Percentiles rank a stretch among this genome's conserved stretches.
These are phyloP conservation scores for Gardenia jasminoides DNA, from an alignment of 257 asterid genomes.

Conservation along the genomic window DNA sequence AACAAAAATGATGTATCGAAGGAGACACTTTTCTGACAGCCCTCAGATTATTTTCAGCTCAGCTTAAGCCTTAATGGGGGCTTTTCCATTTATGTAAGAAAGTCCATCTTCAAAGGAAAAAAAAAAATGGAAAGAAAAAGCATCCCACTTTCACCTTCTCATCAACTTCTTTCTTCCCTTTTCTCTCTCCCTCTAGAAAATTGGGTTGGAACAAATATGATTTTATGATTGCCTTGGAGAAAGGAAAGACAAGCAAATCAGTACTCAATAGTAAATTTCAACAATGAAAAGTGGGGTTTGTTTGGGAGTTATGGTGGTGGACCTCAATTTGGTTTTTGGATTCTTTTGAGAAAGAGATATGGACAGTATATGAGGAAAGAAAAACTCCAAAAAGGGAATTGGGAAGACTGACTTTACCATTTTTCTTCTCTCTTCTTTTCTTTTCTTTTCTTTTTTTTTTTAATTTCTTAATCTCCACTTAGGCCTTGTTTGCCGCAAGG, in stretches of 20 bases:
- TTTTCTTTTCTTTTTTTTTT: too few relatives aligned
- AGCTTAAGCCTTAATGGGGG: constrained; percentile 16
- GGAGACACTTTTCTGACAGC: constrained; percentile 25
- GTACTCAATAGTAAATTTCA: constrained; percentile 13
- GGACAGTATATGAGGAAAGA: background rate
- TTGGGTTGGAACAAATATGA: constrained; percentile 11
- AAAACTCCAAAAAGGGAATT: background rate
- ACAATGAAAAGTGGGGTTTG: constrained; percentile 19
- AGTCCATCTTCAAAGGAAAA: constrained; percentile 16
- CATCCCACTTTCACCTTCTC: constrained; percentile 14
- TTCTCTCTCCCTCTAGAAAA: background rate
- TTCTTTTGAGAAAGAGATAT: constrained; percentile 15
- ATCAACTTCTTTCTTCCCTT: background rate
- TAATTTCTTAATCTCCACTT: background rate
- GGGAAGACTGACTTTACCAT: too few relatives aligned
- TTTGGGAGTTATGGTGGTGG: constrained; percentile 26
- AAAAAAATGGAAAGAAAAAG: constrained; percentile 22
- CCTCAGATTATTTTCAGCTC: constrained; percentile 28
- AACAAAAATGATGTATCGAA: constrained; percentile 5
- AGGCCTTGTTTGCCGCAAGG: background rate
- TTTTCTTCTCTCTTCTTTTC: too few relatives aligned
- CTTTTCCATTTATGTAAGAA: constrained; percentile 8
- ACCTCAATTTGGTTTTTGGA: constrained; percentile 29
- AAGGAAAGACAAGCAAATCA: constrained; percentile 5
- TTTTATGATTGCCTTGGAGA: constrained; percentile 19